Conservation (phyloP, 176 grass and related monocot species). For the Aegilops bicornis region DNA sequence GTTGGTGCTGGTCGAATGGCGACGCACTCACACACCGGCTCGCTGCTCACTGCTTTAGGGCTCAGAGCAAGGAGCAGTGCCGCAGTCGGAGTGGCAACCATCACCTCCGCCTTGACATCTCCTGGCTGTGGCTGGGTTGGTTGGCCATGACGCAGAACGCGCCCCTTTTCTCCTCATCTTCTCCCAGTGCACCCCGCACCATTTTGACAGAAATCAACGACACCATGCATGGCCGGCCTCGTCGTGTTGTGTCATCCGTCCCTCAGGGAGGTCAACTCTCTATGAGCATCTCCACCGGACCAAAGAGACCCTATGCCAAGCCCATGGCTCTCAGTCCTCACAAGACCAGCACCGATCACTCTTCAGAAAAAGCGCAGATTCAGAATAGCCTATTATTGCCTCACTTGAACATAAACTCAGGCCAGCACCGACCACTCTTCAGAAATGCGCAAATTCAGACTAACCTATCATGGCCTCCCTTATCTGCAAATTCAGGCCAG, state of each 20-base stretch:
- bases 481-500: too few relatives aligned
- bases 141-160: conserved; percentile 13
- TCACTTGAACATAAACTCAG: too few relatives aligned
- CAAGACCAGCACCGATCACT: background rate
- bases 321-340: background rate
- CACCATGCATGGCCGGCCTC: background rate
- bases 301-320: background rate
- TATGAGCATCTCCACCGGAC: background rate
- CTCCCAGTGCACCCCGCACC: conserved; percentile 12
- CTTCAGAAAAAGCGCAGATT: too few relatives aligned
- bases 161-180: background rate
- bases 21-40: background rate
- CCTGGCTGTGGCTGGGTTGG: background rate
- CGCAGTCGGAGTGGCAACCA: background rate
- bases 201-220: background rate
- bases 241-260: too few relatives aligned
- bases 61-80: background rate
- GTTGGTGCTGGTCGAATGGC: background rate
- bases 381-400: too few relatives aligned
- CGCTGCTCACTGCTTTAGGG: conserved; percentile 12
- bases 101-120: background rate
- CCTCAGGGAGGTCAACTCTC: background rate
- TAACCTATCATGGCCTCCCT: too few relatives aligned
- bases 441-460: too few relatives aligned
- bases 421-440: too few relatives aligned